Base-by-base conservation (phyloP, 257 asterid genomes). In the Galeopsis tetrahit region DNA sequence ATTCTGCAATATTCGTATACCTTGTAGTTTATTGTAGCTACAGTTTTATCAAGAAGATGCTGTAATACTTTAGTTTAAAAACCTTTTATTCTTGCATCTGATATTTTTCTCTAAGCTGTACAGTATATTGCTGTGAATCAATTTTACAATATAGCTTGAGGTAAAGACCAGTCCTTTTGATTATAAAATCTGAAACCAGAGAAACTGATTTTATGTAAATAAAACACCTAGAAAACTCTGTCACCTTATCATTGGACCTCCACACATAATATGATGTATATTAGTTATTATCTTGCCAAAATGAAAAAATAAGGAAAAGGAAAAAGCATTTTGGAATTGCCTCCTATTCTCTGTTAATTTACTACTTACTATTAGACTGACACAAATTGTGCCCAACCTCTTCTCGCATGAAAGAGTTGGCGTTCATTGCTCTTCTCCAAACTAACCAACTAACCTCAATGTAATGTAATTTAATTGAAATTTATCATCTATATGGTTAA, bases 121-220 rank as follows among this genome's bases (percentile, higher is more conserved):
- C 48, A 42, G 11, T 59, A 9, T 46, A 32, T 68, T 58, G 53
- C 35, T 10, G 48, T 75, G 15, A 28, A 15, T 48, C 28, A 11
- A 34, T 49, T 55, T 13, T n/a, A 6, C 34, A 31, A 21, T 63
- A 21, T 60, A 59, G 38, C 1, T 59, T 28, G 40, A 39, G 17
- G 46, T 28, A 39, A 3, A 32, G 28, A 34, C 31, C 7, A 6
- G 6, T 34, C 13, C 39, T 56, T 32, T 8, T 65, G 61, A 39
- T 77, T 52, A 36, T 49, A 2, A 40, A 64, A 59, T 51, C 38
- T 71, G 71, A 60, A 73, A 52, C 66, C 49, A 21, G 60, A 42
- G 39, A 42, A 31, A 9, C 49, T 48, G 21, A 66, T 64, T 64
- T 44, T 17, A 28, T 63, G n/a, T 53, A 34, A 31, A 42, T 39